phyloP scores from a whole-genome alignment of 1,284 basidiomycete species.

The Malassezia yamatoensis region DNA sequence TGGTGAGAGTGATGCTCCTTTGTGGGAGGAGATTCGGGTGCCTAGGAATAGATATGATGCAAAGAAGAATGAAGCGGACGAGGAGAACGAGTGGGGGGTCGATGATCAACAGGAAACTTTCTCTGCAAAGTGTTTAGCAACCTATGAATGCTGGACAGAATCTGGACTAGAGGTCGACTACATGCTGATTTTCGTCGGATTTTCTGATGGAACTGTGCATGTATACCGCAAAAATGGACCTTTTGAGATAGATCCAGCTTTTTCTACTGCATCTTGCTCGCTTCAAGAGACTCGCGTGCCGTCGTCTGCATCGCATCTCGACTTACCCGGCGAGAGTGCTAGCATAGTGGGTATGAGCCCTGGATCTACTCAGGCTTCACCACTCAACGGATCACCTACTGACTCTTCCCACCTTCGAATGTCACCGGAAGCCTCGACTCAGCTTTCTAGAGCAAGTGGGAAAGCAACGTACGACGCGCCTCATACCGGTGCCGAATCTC shows the following conservation, averaged over 20 bases:
- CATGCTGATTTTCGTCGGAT: neutral
- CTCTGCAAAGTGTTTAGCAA: neutral
- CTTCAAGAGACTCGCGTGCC: neutral
- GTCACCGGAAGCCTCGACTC: neutral
- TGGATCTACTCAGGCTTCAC: neutral
- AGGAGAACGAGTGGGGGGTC: neutral
- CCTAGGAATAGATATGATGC: neutral
- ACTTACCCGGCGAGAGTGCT: neutral
- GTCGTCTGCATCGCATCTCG: neutral
- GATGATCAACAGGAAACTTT: neutral
- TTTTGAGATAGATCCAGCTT: neutral
- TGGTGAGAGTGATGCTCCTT: neutral
- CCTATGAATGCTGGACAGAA: neutral
- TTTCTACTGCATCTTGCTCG: neutral
- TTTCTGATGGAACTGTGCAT: slow-evolving; percentile 1
- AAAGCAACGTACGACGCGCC: neutral
- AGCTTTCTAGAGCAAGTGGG: neutral
- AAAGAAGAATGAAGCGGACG: neutral
- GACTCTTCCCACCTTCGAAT: neutral
- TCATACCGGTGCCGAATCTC: slow-evolving; percentile 7
- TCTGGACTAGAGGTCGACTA: neutral
- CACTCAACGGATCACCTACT: neutral
- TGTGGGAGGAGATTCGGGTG: neutral
- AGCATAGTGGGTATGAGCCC: neutral
- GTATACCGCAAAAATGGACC: neutral